These are phyloP conservation scores for Podospora pseudoanserina DNA, from an alignment of 495 filamentous ascomycete genomes.

Conservation along the genomic window DNA sequence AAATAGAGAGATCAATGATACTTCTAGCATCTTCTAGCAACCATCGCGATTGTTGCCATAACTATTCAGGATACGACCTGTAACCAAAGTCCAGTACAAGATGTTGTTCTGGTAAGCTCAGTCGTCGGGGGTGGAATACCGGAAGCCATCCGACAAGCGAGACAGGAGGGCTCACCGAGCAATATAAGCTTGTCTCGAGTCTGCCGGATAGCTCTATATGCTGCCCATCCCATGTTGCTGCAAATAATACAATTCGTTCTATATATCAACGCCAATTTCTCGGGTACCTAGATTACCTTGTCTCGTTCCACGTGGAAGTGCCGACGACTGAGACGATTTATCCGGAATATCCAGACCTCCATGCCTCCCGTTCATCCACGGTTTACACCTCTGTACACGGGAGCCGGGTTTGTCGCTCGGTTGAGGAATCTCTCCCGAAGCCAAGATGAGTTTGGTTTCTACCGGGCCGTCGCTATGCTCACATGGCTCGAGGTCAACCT, in stretches of 20 bases:
- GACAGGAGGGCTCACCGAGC: neutral
- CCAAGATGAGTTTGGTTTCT: neutral
- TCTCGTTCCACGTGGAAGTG: neutral
- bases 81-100: neutral
- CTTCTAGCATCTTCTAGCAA: too few species aligned
- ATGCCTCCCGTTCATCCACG: neutral
- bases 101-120: neutral
- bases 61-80: too few species aligned
- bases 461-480: neutral
- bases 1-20: too few species aligned
- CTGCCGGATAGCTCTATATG: neutral
- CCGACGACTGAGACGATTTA: neutral
- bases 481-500: neutral
- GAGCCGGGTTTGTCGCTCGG: neutral
- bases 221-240: neutral
- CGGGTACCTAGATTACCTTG: neutral
- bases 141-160: neutral
- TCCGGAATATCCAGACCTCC: neutral
- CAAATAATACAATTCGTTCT: neutral
- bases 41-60: too few species aligned
- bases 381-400: neutral
- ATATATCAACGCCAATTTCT: neutral
- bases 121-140: neutral
- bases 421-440: neutral
- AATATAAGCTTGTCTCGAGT: neutral